Base-by-base conservation (phyloP, 441 rosid genomes). In the Arabidopsis hybrid region DNA sequence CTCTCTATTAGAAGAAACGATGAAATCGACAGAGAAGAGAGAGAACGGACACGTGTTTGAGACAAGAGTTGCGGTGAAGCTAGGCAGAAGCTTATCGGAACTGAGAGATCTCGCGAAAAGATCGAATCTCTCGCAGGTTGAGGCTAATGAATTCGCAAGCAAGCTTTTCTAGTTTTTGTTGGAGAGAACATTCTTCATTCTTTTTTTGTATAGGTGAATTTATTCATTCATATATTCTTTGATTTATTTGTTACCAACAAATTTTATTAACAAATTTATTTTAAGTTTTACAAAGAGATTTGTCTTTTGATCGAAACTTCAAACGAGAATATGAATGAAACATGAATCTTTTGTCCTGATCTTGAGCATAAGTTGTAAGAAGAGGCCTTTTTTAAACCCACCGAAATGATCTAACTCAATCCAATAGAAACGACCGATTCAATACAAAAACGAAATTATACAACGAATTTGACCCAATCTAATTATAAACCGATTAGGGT, bases 11-110 rank as follows among this genome's bases (percentile, higher is more conserved):
- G 93, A 84, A 77, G 93, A 84, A 60, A 70, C 90, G 0, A 84
- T 93, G 8, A 82, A 83, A 42, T 62, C 67, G 2, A 72, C 73
- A 45, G 84, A 70, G 65, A 77, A 68, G 35, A 85, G 89, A 79
- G 93, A 91, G 43, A 83, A 87, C 13, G 92, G 85, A 7, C 84
- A 85, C 70, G 51, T 86, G 75, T 80, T 83, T 31, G 87, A 85
- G 79, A 83, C 79, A 72, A 91, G 85, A 69, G 81, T 93, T 55
- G 89, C 89, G 18, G 74, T 93, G 51, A 75, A 82, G 69, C 68
- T 93, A 29, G 92, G 98, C 67, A 88, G 97, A 78, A 91, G 91
- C 86, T 68, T 83, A 47, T 83, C 97, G 0, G 81, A 65, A 36
- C 9, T 56, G 60, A 55, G 77, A 66, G 72, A 59, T 47, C 53